Base-by-base conservation (phyloP, 139 green algal genomes). In the Nannochloris sp. region DNA sequence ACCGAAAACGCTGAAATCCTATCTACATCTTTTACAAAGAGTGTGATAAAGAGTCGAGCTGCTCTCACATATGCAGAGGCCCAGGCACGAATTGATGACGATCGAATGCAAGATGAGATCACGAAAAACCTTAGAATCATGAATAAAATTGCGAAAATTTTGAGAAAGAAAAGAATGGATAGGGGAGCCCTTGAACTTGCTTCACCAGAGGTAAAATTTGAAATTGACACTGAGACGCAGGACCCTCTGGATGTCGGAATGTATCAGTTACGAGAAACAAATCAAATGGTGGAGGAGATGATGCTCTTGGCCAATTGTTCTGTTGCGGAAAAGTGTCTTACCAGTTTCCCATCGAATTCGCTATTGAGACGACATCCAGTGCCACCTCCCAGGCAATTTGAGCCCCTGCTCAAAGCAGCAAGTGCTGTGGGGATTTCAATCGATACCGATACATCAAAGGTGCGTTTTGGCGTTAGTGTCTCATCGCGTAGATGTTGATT, bases 261-360 rank as follows among this genome's bases (percentile, higher is more conserved):
- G 83, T 98, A 97, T 76, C 81, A 93, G 70, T 57, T 89, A 12
- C 72, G 78, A 1, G 89, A 96, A 48, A 85, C 93, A 46, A 97
- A 98, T 78, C 75, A 88, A 58, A 97, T 98, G 90, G 89, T 98
- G 37, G 91, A 97, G 78, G 93, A 98, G 83, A 93, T 96, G 84
- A 98, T 97, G 93, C 75, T 98, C 23, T 67, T 96, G 29, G 93
- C 90, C 64, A 97, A 98, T 68, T 72, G 89, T 19, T 81, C 87
- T 11, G 89, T 95, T 11, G 93, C 90, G 7, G 74, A 88, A 50
- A 82, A 87, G 66, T 95, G 90, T 8, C 75, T 95, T 40, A 7
- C 59, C 0, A 66, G 75, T 53, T 97, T 95, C 76, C 82, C 89
- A 14, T 61, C 72, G 6, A 84, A 78, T 60, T 70, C 80, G 6